Conservation (phyloP, 2,329 filamentous ascomycete genomes). For the Fusarium luffae region DNA sequence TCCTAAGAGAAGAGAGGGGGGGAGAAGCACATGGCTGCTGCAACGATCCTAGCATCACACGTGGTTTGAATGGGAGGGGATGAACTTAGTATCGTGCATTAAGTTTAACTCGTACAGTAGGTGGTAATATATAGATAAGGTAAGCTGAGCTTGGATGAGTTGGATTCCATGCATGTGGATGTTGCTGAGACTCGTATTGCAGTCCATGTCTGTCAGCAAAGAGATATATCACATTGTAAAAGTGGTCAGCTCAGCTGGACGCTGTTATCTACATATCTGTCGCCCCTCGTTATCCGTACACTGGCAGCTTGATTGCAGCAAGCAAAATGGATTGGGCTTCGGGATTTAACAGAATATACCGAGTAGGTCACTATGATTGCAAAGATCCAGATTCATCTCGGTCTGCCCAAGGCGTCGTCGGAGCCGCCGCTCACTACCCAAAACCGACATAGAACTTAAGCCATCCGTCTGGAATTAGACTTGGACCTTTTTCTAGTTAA, state of each 20-base stretch:
- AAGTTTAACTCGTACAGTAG: neutral
- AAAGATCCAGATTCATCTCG: conserved; percentile 27
- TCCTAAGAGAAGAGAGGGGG: neutral
- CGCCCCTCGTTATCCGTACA: neutral
- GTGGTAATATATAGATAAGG: neutral
- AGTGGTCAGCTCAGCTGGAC: neutral
- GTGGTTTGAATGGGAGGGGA: conserved; percentile 28
- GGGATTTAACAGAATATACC: neutral
- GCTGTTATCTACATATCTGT: neutral
- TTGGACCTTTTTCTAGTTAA: neutral
- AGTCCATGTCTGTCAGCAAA: neutral
- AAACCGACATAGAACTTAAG: neutral
- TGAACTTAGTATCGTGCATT: conserved; percentile 3
- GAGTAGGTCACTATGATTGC: neutral
- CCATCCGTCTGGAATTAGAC: neutral
- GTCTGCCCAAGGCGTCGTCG: conserved; percentile 24
- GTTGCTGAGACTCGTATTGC: neutral
- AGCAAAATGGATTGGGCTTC: neutral
- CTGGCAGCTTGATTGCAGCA: neutral
- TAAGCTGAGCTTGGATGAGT: neutral
- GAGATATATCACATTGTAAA: neutral
- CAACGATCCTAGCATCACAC: conserved; percentile 23
- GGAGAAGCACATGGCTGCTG: conserved; percentile 16
- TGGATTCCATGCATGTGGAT: neutral
- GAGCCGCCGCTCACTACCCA: conserved; percentile 18